These are phyloP conservation scores for Lachancea lanzarotensis DNA, from an alignment of 805 yeast species.

Conservation along the genomic window DNA sequence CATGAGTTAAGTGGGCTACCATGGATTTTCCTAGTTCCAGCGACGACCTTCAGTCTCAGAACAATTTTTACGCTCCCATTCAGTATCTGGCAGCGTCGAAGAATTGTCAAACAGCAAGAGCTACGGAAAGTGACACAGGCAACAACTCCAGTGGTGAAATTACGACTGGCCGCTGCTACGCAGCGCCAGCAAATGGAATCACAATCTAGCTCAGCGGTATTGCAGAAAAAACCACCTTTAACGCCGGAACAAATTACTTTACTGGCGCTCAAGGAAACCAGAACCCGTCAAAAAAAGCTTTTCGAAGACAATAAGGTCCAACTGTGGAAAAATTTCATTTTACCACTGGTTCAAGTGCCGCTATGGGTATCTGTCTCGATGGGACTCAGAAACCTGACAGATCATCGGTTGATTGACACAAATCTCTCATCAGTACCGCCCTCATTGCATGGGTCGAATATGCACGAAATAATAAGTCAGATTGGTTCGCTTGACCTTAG, in stretches of 20 bases:
- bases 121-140: constrained; percentile 68
- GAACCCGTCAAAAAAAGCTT: constrained; percentile 65
- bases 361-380: constrained; percentile 76
- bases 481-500: constrained; percentile 46
- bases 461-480: neutral
- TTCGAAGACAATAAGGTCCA: constrained; percentile 65
- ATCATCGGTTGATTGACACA: constrained; percentile 36
- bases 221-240: constrained; percentile 36
- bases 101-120: constrained; percentile 64
- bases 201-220: neutral
- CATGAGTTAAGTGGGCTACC: constrained; percentile 61
- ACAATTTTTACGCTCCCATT: constrained; percentile 67
- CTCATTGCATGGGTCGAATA: constrained; percentile 31
- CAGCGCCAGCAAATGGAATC: constrained; percentile 6
- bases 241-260: constrained; percentile 74
- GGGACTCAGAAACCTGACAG: constrained; percentile 69
- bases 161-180: constrained; percentile 39
- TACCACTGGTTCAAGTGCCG: constrained; percentile 82
- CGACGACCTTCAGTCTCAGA: constrained; percentile 61
- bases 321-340: constrained; percentile 67
- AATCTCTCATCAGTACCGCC: constrained; percentile 40
- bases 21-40: constrained; percentile 79
- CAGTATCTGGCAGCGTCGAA: constrained; percentile 61
- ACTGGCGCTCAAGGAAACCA: constrained; percentile 67
- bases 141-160: constrained; percentile 65